Percentiles rank a stretch among this genome's conserved stretches.
These are phyloP conservation scores for Talaromyces sp. DNA, from an alignment of 2,329 filamentous ascomycete species.

Conservation along the genomic window DNA sequence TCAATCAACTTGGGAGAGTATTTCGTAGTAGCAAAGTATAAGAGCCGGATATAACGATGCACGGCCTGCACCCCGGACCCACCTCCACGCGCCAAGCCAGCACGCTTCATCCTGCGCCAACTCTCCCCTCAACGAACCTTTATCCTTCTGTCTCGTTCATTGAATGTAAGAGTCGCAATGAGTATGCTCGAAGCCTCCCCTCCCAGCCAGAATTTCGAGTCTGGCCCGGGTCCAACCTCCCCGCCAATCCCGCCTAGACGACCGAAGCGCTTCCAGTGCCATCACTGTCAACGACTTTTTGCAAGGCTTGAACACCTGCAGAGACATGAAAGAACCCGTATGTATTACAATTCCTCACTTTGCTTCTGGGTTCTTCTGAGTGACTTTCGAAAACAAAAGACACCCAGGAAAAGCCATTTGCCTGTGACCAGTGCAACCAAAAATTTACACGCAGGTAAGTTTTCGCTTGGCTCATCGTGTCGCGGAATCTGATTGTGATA, in stretches of 20 bases:
- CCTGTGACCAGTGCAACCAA: slow-evolving; percentile 34
- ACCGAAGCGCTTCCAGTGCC: slow-evolving; percentile 12
- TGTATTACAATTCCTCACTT: not conserved
- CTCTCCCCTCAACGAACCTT: not conserved
- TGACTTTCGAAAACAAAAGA: slow-evolving; percentile 14
- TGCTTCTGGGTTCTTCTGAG: not conserved
- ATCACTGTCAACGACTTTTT: slow-evolving; percentile 17
- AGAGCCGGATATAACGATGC: too few relatives aligned
- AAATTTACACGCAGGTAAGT: slow-evolving; percentile 38
- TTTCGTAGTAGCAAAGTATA: not conserved
- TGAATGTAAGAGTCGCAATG: not conserved
- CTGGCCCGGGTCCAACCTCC: not conserved
- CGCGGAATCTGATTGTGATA: slow-evolving; percentile 17
- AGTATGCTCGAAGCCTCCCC: not conserved
- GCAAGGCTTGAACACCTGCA: slow-evolving; percentile 37
- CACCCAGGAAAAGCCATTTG: slow-evolving; percentile 37
- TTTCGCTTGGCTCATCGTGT: not conserved
- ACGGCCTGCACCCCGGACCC: not conserved
- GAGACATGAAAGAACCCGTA: slow-evolving; percentile 33
- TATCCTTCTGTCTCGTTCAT: not conserved
- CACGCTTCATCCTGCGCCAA: not conserved
- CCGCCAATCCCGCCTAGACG: not conserved
- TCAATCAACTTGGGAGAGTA: not conserved
- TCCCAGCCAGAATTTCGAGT: not conserved
- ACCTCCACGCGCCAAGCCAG: not conserved